Base-by-base conservation (phyloP, 257 asterid species). In the Schizonepeta tenuifolia region DNA sequence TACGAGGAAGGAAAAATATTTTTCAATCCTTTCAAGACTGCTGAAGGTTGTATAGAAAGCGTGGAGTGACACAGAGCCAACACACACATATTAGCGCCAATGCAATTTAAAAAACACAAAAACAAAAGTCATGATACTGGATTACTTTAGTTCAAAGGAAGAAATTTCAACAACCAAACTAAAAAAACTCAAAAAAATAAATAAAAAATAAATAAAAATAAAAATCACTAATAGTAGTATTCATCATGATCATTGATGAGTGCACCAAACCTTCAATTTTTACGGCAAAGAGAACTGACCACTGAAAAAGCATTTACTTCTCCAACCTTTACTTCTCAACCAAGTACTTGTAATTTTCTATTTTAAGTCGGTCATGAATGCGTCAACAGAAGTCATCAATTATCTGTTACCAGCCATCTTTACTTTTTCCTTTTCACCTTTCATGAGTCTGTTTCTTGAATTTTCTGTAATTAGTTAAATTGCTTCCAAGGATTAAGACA, bases 271-370 rank as follows among this genome's bases (percentile, higher is more conserved):
- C 71, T 74, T 63, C 35, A 65, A 41, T 60, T 56, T 69, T 50
- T 63, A 75, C 69, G 26, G 75, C 70, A 63, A 33, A 21, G 62
- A 12, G 53, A 59, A 75, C 24, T 56, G 56, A 17, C 36, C 54
- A 51, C 75, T 68, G 75, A 56, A 35, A 53, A 66, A 55, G 69
- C 63, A 76, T 28, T 61, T 69, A 68, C 73, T 59, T 15, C 50
- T 73, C 36, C 60, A 71, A 47, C 75, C 71, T 71, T 67, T 55
- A 46, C 65, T 55, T 62, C 69, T 55, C 79, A 51, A 77, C 78
- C 61, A 56, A 74, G 64, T 33, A 57, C 33, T 46, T 67, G 64
- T 33, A 57, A 43, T 46, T 67, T 31, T 62, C 20, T 24, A 67
- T 5, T 55, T 36, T 49, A 67, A 66, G 35, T 49, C 75, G 41